A percentile compares a stretch with the other conserved stretches of the same genome.
Evolutionary conservation across 2,329 filamentous ascomycete species (phyloP).

Genomic region (Colletotrichum sp.): DNA sequence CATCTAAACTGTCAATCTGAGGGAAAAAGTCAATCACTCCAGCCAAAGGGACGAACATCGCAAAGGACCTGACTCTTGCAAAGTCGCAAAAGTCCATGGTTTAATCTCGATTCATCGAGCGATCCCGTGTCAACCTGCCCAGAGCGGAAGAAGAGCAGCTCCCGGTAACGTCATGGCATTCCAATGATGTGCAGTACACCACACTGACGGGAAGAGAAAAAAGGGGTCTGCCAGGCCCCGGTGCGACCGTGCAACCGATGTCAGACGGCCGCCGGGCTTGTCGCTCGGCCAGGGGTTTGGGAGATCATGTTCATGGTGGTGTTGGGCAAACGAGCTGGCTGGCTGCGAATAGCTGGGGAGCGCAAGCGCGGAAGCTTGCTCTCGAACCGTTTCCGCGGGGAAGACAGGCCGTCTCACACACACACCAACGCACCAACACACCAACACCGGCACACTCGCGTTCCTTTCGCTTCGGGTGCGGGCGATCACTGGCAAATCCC

Average conservation of each 20-base stretch:
- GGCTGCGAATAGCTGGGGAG: not conserved
- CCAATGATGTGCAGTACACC: not conserved
- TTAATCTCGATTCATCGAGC: conserved; percentile 13
- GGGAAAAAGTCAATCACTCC: not conserved
- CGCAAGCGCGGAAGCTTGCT: not conserved
- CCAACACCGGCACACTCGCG: not conserved
- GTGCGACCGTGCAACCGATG: not conserved
- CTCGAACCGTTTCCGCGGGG: not conserved
- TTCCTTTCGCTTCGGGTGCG: not conserved
- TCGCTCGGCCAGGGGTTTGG: not conserved
- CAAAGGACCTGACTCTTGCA: not conserved
- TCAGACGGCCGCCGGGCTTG: not conserved
- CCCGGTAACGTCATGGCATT: conserved; percentile 10
- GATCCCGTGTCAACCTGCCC: conserved; percentile 18
- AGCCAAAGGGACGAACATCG: not conserved
- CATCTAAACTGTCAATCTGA: not conserved
- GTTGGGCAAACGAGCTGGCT: not conserved
- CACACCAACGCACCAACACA: not conserved
- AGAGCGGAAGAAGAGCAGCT: conserved; percentile 10
- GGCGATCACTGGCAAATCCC: conserved; percentile 14
- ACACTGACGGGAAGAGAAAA: not conserved
- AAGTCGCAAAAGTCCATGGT: not conserved
- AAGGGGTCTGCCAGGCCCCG: not conserved
- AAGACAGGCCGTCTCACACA: not conserved
- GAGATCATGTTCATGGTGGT: not conserved